Base-by-base conservation (phyloP, 495 filamentous ascomycete species). In the Aspergillus olivimuriae region DNA sequence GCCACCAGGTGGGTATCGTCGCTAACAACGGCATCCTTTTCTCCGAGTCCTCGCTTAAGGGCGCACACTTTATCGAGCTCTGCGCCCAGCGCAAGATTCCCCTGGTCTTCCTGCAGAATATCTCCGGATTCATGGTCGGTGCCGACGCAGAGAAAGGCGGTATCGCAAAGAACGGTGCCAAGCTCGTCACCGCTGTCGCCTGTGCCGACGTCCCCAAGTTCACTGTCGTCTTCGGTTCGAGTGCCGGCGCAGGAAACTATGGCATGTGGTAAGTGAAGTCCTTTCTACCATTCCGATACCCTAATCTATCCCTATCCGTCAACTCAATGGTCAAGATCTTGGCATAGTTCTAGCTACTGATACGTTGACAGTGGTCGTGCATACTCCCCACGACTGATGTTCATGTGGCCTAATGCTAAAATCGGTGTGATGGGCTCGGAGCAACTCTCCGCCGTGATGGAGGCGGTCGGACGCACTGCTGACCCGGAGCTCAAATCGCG, bases 21-120 rank as follows among this genome's bases (percentile, higher is more conserved):
- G 92, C 90, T 39, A 97, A 97, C 72, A 94, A 97, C 57, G 94
- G 94, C 39, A 95, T 97, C 51, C 73, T 98, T n/a, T 95, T 96
- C 75, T 91, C 87, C 28, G 80, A 86, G 52, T 87, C 84, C 12
- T 81, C 87, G 3, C 77, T 95, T 36, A 98, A 98, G 64, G 92
- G 92, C 9, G 89, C 92, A 4, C 92, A 98, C 65, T 98, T 98
- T 66, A 94, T 97, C 58, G 87, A 98, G 63, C 81, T 98, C n/a
- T 96, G 92, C 69, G 78, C 81, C 5, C 87, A 97, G 62, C 84
- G 94, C 39, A 76, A 82, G 18, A 87, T 97, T 37, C 91, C 92
- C 12, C 71, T 98, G 0, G 69, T 98, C 22, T 98, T 98, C 64
- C 66, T 98, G 28, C 92, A 98, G 59, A 98, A 98, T 58, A 98